Evolutionary conservation across 2,329 filamentous ascomycete species (phyloP), one percentile per base, ranked within the genome.

Genomic region (Ophiostoma himal-ulmi): DNA sequence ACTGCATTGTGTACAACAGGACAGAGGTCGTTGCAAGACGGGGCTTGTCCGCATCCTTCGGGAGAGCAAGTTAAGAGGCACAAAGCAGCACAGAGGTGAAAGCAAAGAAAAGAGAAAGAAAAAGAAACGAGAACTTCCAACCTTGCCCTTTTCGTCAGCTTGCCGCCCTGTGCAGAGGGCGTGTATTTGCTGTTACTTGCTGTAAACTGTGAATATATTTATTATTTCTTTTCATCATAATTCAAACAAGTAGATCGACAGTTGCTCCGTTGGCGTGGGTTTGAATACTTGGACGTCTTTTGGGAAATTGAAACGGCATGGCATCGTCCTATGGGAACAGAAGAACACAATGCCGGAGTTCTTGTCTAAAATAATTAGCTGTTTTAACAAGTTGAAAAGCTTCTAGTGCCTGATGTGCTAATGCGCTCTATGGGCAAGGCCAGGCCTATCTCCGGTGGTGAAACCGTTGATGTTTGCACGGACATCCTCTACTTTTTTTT

Each of bases 381-480:
- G 44, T 13, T 39, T 13, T 13, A 39, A 14, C n/a, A 26, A 22
- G 48, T 54, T 10, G n/a, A 54, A 22, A 26, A 54, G 48, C n/a
- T 3, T 22, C 20, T 54, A 54, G 48, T 22, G 39, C 30, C 39
- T 44, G 48, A 57, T 30, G 52, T 57, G 52, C 52, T 30, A 22
- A 26, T 64, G 57, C 36, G 57, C n/a, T 64, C 30, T 30, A 64
- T 34, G 57, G 57, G 20, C 60, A 39, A 62, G 57, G 57, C 22
- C 52, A 34, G 54, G 34, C 26, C 30, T 11, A 64, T 37, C 60
- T 39, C 60, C 60, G 60, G 36, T 37, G 60, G 60, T 37, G 30
- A 37, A 34, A 65, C 60, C 60, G 60, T 65, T 65, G 57, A 22
- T 34, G 60, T 57, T 57, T 30, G 52, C n/a, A 57, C 52, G 22